These are phyloP conservation scores for Rehmannia glutinosa DNA, from an alignment of 257 asterid species.

Conservation along the genomic window DNA sequence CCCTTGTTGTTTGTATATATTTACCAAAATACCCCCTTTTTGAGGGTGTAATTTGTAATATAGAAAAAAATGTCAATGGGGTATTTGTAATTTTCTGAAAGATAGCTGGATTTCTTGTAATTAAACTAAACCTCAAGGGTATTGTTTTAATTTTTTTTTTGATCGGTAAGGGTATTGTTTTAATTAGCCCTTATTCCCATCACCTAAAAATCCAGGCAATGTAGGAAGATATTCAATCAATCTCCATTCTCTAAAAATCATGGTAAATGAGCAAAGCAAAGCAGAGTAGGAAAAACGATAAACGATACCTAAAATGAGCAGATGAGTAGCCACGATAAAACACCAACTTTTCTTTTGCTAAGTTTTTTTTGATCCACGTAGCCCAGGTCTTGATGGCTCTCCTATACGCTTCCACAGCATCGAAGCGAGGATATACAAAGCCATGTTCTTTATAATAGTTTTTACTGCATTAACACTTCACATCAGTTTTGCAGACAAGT, in stretches of 20 bases:
- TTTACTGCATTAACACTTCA: conserved; percentile 44
- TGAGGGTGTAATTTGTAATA: too few species aligned
- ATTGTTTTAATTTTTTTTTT: too few species aligned
- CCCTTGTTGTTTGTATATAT: too few species aligned
- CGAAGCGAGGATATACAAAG: conserved; percentile 60
- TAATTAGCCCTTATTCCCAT: too few species aligned
- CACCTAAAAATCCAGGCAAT: neutral
- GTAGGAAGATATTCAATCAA: neutral
- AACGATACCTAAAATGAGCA: conserved; percentile 84
- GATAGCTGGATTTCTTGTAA: too few species aligned
- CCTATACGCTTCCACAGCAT: conserved; percentile 85
- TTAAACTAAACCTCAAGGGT: too few species aligned
- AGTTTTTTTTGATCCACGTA: conserved; percentile 60
- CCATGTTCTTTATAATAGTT: conserved; percentile 86
- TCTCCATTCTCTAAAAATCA: neutral
- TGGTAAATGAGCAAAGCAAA: neutral
- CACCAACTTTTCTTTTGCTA: conserved; percentile 43
- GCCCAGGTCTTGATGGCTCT: conserved; percentile 93
- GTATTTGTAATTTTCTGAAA: too few species aligned
- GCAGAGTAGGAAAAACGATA: neutral
- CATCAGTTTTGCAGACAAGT: too few species aligned
- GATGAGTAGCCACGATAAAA: conserved; percentile 95
- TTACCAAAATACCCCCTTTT: too few species aligned
- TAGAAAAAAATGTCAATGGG: too few species aligned
- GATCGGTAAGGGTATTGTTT: too few species aligned